Evolutionary conservation across 139 green algal genomes (phyloP), one percentile per base, ranked within the genome.

Genomic region (Mesotaenium endlicherianum): DNA sequence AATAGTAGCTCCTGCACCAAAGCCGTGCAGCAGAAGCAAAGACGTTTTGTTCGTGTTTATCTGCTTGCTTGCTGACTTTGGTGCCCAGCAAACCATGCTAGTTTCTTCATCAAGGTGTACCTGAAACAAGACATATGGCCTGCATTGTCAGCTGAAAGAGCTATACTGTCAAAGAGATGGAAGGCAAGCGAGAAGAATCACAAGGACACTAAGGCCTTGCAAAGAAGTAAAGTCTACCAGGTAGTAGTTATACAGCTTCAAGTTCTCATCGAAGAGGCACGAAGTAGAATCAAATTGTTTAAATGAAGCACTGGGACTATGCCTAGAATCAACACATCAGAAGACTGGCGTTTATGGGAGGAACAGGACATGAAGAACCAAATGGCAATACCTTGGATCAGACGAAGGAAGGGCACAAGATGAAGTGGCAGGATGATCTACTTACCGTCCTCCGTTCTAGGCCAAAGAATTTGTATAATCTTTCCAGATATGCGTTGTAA

Each of bases 41-140:
- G 50, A 26, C 20, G 50, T 34, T 34, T 34, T 20, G 50, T 26
- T 26, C 20, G 50, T 64, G 20, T 64, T 64, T 64, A 20, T 26
- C 50, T 64, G 20, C 50, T 64, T 64, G n/a, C n/a, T n/a, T n/a
- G n/a, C n/a, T n/a, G n/a, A n/a, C 50, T 64, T 64, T 64, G 50
- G 50, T 34, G 50, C 50, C 50, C 50, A 64, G 26, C 50, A 64
- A 26, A 34, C 20, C 50, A 64, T 64, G 50, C 20, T 34, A 26
- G 50, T 64, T 20, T 64, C 20, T 26, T 64, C 50, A 26, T 64
- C 50, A 26, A 64, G 20, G 20, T 64, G 50, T 34, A 64, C 50
- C 50, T 64, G 50, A 20, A 34, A 20, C 50, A 64, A 34, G 20
- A 64, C 20, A 34, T 64, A 34, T 64, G 20, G 20, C 20, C 20